phyloP scores from a whole-genome alignment of 352 stramenopile genomes.

The Pelagophyceae sp. region DNA sequence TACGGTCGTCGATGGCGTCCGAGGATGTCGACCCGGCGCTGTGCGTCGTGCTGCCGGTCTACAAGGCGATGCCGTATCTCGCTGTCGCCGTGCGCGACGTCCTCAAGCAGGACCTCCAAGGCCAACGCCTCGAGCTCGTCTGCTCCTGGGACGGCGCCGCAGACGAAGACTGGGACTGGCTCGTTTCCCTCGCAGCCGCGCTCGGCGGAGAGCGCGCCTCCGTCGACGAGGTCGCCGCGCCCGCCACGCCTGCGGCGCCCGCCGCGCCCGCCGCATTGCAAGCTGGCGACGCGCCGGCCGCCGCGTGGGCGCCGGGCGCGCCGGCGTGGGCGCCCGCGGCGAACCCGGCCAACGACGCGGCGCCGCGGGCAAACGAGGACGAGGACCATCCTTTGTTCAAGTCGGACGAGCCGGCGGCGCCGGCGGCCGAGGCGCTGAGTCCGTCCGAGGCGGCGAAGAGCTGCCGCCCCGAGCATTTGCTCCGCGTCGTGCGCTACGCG shows the following conservation, averaged over 20 bases:
- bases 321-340: background rate
- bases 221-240: background rate
- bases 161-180: slow-evolving; percentile 18
- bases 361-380: background rate
- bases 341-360: background rate
- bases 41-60: slow-evolving; percentile 20
- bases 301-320: background rate
- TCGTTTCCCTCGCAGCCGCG: background rate
- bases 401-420: background rate
- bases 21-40: background rate
- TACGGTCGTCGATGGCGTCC: too few relatives aligned
- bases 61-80: slow-evolving; percentile 26
- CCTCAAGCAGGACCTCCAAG: slow-evolving; percentile 14
- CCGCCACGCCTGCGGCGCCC: too few relatives aligned
- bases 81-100: slow-evolving; percentile 18
- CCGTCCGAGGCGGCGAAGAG: background rate
- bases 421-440: background rate
- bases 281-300: too few relatives aligned
- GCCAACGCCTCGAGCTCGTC: slow-evolving; percentile 18
- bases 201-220: background rate
- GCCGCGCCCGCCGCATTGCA: too few relatives aligned
- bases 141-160: slow-evolving; percentile 14
- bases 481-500: background rate
- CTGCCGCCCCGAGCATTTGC: background rate
- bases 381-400: background rate